Percentiles rank a stretch among this genome's conserved stretches.
phyloP scores from a whole-genome alignment of 306 rosid species.

The Crotalaria pallida region DNA sequence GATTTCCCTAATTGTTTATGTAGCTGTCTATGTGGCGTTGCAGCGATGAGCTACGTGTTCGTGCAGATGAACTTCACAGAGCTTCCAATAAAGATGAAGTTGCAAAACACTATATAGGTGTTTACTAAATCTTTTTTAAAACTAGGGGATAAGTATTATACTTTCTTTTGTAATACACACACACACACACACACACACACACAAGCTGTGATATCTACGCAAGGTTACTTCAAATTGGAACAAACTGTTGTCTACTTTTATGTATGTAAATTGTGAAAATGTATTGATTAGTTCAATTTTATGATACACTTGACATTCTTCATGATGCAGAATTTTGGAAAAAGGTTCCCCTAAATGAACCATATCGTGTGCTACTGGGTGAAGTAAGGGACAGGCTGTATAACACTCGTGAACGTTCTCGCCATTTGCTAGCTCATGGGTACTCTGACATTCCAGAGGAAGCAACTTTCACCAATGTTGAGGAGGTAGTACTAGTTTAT shows the following conservation, averaged over 20 bases:
- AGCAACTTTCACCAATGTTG: constrained; percentile 71
- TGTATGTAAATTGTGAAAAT: background rate
- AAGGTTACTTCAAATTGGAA: constrained; percentile 10
- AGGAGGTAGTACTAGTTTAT: constrained; percentile 50
- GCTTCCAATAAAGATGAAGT: constrained; percentile 78
- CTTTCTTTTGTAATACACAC: background rate
- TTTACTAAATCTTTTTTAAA: constrained; percentile 11
- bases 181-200: too few relatives aligned
- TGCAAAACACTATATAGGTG: constrained; percentile 96
- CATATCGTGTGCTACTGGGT: constrained; percentile 91
- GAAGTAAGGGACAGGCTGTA: constrained; percentile 93
- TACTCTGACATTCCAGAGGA: constrained; percentile 92
- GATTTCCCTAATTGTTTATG: constrained; percentile 18
- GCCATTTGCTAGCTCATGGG: constrained; percentile 75
- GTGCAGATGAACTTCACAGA: constrained; percentile 66
- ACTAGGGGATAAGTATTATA: background rate
- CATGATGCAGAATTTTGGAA: constrained; percentile 82
- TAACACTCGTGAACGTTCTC: constrained; percentile 92
- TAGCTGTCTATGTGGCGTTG: constrained; percentile 99
- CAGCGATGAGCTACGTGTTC: constrained; percentile 82
- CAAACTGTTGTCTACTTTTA: constrained; percentile 6
- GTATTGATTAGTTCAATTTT: background rate
- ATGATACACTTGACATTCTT: constrained; percentile 9
- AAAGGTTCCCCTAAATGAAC: constrained; percentile 77
- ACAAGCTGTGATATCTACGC: background rate